Evolutionary conservation across 139 green algal species (phyloP).

Genomic region (Closterium sp.): DNA sequence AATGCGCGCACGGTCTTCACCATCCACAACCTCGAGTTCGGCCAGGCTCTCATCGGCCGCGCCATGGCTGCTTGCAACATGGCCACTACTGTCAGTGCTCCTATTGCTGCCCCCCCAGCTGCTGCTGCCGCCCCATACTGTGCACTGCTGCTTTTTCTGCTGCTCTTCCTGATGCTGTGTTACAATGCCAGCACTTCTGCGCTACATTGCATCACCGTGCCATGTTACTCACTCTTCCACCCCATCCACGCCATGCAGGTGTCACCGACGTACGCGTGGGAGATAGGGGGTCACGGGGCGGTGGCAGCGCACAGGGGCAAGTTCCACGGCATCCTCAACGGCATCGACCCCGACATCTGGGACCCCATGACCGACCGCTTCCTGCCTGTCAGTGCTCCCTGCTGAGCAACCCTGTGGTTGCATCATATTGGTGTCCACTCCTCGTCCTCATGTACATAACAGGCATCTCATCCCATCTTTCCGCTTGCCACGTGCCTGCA

Average conservation of each 20-base stretch:
- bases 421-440: too few relatives aligned
- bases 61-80: slow-evolving; percentile 54
- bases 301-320: slow-evolving; percentile 49
- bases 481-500: too few relatives aligned
- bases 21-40: slow-evolving; percentile 68
- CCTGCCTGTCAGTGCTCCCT: slow-evolving; percentile 60
- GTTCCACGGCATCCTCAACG: slow-evolving; percentile 73
- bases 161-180: background rate
- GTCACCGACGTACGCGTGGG: slow-evolving; percentile 58
- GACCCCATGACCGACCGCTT: slow-evolving; percentile 78
- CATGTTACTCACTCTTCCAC: too few relatives aligned
- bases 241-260: slow-evolving; percentile 18
- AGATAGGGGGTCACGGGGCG: slow-evolving; percentile 44
- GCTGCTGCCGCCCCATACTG: background rate
- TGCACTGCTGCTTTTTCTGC: too few relatives aligned
- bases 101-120: background rate
- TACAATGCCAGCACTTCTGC: background rate
- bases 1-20: slow-evolving; percentile 69
- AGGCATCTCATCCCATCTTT: too few relatives aligned
- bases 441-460: too few relatives aligned
- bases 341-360: slow-evolving; percentile 98
- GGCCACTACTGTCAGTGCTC: slow-evolving; percentile 51
- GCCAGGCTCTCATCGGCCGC: slow-evolving; percentile 73
- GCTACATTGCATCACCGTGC: too few relatives aligned
- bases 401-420: too few relatives aligned